Evolutionary conservation across 768 basidiomycete species (phyloP), one percentile per base, ranked within the genome.

Genomic region (Boletus insuetus): DNA sequence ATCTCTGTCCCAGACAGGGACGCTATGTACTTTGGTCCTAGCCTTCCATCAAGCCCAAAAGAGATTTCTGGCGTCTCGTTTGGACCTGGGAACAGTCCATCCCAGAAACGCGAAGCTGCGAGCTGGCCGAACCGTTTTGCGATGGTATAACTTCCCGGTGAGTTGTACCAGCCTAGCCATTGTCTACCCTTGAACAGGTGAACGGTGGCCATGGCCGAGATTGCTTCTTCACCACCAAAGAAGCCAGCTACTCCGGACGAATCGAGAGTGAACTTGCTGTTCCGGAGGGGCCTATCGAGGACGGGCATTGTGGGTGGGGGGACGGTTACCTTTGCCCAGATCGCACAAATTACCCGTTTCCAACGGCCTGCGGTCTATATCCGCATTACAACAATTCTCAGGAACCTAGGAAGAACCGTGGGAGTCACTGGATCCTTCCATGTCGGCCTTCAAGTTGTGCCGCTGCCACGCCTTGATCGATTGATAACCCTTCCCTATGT

Each of bases 141-240:
- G 20, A 75, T 49, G 1, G 58, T 64, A 24, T 71, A 73, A 50
- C 73, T 71, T 13, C 73, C 73, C 0, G 74, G 73, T 8, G 72
- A 71, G 42, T 74, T 75, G 49, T 75, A 72, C 69, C 67, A 74
- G 8, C 74, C 73, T 3, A 74, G 37, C 69, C 67, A 75, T 47
- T 32, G 64, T 59, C 71, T 61, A 2, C 68, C 70, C 20, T 56
- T 31, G 56, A 66, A 70, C 3, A 74, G 39, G 48, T 74, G 73
- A 3, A 74, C 65, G 32, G 69, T 66, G 10, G 69, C 61, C 71
- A 75, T 74, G 24, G 73, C 73, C 20, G 74, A 63, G 24, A 75
- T 63, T 12, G 73, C 70, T 38, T 75, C 73, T 31, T 74, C 71
- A 10, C 73, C 74, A 35, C 74, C 74, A 13, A 74, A 73, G 43